Percentiles rank a stretch among this genome's conserved stretches.
Evolutionary conservation across 768 basidiomycete genomes (phyloP).

Genomic region (Termitomyces sp.): DNA sequence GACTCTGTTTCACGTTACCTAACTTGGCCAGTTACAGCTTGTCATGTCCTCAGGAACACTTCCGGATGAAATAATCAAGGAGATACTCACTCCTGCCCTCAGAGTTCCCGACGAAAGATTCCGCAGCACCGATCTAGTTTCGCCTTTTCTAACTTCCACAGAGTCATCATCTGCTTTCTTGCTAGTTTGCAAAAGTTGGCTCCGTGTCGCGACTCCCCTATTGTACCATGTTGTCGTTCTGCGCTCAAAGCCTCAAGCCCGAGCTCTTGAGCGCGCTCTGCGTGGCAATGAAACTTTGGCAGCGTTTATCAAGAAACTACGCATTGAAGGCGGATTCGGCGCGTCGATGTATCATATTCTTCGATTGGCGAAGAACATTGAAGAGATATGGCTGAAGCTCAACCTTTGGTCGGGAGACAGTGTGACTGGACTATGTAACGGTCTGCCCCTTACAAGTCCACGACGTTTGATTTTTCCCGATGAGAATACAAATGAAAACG

Average conservation of each 20-base stretch:
- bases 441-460: constrained; percentile 1
- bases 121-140: background rate
- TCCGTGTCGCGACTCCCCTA: constrained; percentile 17
- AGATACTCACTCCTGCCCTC: constrained; percentile 6
- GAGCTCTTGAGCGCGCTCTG: constrained; percentile 13
- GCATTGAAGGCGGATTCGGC: constrained; percentile 19
- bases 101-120: constrained; percentile 4
- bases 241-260: constrained; percentile 17
- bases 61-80: constrained; percentile 7
- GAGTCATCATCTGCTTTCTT: constrained; percentile 5
- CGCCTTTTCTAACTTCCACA: background rate
- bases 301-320: constrained; percentile 17
- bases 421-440: constrained; percentile 1
- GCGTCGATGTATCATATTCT: constrained; percentile 6
- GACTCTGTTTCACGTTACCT: no score
- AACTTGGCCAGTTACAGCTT: background rate
- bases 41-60: background rate
- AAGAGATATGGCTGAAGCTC: background rate
- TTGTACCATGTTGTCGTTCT: constrained; percentile 19
- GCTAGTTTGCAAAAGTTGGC: constrained; percentile 19
- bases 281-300: constrained; percentile 13
- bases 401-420: background rate
- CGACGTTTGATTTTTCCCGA: background rate
- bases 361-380: background rate
- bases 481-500: background rate